Evolutionary conservation across 2,329 filamentous ascomycete genomes (phyloP).

Genomic region (Talaromyces pinophilus): DNA sequence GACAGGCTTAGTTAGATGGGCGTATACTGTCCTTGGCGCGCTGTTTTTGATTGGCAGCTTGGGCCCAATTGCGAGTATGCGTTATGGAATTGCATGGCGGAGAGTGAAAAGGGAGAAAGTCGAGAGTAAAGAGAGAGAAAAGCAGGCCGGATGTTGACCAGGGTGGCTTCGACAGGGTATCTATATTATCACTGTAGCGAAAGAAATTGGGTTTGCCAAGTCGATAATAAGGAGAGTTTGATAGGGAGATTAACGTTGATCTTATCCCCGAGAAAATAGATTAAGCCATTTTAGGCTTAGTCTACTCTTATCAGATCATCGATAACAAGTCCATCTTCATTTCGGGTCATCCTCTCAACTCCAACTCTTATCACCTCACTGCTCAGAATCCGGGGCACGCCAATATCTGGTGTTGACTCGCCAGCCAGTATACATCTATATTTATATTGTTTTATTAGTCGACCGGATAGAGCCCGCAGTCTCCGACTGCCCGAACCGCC

Average conservation of each 20-base stretch:
- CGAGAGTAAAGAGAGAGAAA: background rate
- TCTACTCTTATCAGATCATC: background rate
- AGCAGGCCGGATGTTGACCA: background rate
- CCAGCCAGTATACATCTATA: background rate
- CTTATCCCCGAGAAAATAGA: no score
- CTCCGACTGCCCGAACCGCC: background rate
- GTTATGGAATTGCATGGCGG: background rate
- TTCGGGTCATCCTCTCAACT: background rate
- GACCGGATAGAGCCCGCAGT: background rate
- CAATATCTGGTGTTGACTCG: background rate
- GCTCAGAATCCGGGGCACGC: background rate
- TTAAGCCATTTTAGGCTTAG: background rate
- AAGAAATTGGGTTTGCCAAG: no score
- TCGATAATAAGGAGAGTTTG: no score
- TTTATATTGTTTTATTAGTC: background rate
- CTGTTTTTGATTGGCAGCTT: background rate
- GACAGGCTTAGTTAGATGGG: conserved; percentile 42
- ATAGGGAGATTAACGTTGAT: no score
- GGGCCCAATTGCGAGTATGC: conserved; percentile 1
- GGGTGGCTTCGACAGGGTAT: no score
- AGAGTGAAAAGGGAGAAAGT: background rate
- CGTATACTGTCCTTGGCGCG: background rate
- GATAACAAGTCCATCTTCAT: background rate
- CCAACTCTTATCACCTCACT: background rate
- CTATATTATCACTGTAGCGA: no score